Evolutionary conservation across 257 asterid genomes (phyloP).

Genomic region (Ajuga chamaepitys): DNA sequence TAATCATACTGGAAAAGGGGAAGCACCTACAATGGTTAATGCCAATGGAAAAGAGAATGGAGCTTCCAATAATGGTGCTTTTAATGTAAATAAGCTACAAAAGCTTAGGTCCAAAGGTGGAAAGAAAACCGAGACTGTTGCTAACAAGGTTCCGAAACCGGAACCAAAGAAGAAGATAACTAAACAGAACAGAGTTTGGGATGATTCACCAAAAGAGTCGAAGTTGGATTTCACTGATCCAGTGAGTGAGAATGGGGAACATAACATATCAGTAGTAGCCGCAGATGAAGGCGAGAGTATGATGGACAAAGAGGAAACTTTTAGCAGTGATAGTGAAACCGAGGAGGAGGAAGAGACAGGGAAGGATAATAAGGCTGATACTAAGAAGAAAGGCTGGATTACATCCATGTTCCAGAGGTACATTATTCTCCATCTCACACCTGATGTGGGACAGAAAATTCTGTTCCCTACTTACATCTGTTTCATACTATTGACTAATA

Average conservation of each 20-base stretch:
- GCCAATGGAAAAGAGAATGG: constrained; percentile 63
- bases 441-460: not conserved
- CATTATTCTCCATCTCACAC: not conserved
- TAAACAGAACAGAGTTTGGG: constrained; percentile 79
- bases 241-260: constrained; percentile 63
- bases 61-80: constrained; percentile 55
- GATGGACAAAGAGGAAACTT: constrained; percentile 92
- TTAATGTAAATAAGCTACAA: constrained; percentile 83
- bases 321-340: constrained; percentile 72
- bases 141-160: constrained; percentile 54
- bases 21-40: constrained; percentile 21
- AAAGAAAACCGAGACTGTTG: constrained; percentile 53
- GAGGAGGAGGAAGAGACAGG: constrained; percentile 56
- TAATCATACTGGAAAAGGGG: constrained; percentile 33
- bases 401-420: constrained; percentile 94
- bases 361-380: constrained; percentile 39
- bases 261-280: constrained; percentile 44
- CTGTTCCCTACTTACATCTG: not conserved
- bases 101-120: constrained; percentile 68
- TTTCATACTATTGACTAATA: not conserved
- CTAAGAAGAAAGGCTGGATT: constrained; percentile 88
- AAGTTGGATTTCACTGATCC: constrained; percentile 88
- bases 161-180: constrained; percentile 62
- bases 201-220: constrained; percentile 54
- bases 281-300: constrained; percentile 75